Percentiles rank a stretch among this genome's conserved stretches.
These are phyloP conservation scores for Scheffersomyces ergatensis DNA, from an alignment of 805 yeast genomes.

Conservation along the genomic window DNA sequence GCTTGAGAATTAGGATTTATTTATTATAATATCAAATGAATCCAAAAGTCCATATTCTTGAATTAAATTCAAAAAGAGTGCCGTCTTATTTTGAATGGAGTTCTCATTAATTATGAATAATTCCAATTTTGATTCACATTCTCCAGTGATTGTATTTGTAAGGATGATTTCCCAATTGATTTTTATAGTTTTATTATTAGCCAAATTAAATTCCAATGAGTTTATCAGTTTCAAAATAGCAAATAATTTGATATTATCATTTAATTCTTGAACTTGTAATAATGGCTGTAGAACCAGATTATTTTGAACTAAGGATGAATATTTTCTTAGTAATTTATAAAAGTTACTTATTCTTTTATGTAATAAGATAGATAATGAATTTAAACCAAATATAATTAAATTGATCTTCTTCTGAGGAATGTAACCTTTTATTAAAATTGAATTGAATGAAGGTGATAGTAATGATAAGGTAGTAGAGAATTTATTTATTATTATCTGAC, in stretches of 20 bases:
- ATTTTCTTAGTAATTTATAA: conserved; percentile 17
- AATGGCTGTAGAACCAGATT: conserved; percentile 6
- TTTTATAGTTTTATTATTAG: not conserved
- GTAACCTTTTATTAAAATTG: conserved; percentile 19
- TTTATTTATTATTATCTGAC: conserved; percentile 4
- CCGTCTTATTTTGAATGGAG: conserved; percentile 8
- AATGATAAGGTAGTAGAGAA: conserved; percentile 10
- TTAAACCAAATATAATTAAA: conserved; percentile 27
- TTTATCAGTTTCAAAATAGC: conserved; percentile 19
- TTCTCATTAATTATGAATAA: conserved; percentile 8
- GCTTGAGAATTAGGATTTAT: conserved; percentile 6
- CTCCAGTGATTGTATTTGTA: conserved; percentile 16
- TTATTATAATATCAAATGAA: conserved; percentile 21
- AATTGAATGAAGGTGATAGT: conserved; percentile 21
- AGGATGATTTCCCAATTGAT: conserved; percentile 24
- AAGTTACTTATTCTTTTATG: conserved; percentile 19
- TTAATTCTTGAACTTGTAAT: conserved; percentile 9
- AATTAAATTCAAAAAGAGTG: conserved; percentile 18
- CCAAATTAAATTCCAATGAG: conserved; percentile 11
- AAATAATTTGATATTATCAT: conserved; percentile 14
- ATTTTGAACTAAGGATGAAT: conserved; percentile 15
- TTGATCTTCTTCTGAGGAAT: conserved; percentile 24
- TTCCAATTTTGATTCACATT: conserved; percentile 19
- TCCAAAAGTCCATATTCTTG: conserved; percentile 22
- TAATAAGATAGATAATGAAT: conserved; percentile 25